Evolutionary conservation across 78 protist species (phyloP).

Genomic region (Chrysochromulina tobinii): DNA sequence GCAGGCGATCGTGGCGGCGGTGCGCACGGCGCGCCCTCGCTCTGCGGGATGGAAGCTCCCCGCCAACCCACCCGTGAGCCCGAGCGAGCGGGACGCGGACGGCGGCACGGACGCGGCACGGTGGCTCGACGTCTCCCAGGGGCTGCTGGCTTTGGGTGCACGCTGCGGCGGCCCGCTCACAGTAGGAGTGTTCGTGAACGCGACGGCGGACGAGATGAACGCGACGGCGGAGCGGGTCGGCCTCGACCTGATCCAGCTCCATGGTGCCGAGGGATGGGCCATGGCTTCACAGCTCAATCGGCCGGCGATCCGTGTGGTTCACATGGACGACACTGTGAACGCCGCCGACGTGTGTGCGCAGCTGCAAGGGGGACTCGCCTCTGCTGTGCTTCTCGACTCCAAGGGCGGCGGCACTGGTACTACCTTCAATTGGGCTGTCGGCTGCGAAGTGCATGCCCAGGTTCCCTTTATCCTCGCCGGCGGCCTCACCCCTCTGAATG

Average conservation of each 20-base stretch:
- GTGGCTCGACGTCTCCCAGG: background rate
- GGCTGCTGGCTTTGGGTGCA: background rate
- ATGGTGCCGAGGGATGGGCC: conserved; percentile 6
- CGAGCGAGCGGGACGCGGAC: background rate
- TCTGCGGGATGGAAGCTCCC: background rate
- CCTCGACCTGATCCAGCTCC: conserved; percentile 29
- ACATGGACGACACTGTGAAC: background rate
- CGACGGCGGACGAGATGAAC: conserved; percentile 1
- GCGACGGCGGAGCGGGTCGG: background rate
- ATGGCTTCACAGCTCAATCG: background rate
- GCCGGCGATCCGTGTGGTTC: conserved; percentile 4
- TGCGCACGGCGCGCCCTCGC: background rate
- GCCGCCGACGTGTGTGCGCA: background rate
- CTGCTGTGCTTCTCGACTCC: conserved; percentile 4
- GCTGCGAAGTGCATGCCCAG: background rate
- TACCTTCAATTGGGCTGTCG: background rate
- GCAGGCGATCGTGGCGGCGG: background rate
- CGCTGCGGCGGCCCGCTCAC: conserved; percentile 19
- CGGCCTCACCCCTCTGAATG: background rate
- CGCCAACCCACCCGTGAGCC: background rate
- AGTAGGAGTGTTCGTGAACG: conserved; percentile 60
- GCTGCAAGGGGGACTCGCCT: background rate
- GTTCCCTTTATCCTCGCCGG: conserved; percentile 8
- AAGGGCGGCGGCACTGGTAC: conserved; percentile 17
- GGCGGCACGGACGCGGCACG: background rate